Evolutionary conservation across 441 rosid genomes (phyloP).

Genomic region (Adansonia grandidieri): DNA sequence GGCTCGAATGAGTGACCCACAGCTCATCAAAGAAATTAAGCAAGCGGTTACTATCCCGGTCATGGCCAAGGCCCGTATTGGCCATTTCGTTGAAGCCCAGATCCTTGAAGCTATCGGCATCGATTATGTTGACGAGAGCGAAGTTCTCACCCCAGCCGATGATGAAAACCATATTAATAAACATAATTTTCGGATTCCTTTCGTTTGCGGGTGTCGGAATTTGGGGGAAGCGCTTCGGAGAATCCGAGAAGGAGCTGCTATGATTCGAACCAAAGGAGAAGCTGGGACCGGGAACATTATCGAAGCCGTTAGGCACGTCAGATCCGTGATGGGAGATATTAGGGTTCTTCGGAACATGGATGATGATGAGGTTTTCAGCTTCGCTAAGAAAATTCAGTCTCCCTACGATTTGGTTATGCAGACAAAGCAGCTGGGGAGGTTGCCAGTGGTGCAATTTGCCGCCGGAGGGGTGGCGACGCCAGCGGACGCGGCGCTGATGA

Average conservation of each 20-base stretch:
- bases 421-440: conserved; percentile 91
- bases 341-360: conserved; percentile 84
- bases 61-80: conserved; percentile 95
- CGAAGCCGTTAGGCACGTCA: conserved; percentile 22
- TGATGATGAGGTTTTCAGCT: conserved; percentile 90
- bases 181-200: not conserved
- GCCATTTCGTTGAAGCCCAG: conserved; percentile 95
- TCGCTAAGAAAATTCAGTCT: conserved; percentile 81
- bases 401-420: conserved; percentile 95
- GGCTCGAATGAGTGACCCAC: not conserved
- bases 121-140: not conserved
- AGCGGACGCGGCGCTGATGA: conserved; percentile 96
- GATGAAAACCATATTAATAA: not conserved
- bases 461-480: conserved; percentile 99
- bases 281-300: not conserved
- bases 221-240: not conserved
- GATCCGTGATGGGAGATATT: conserved; percentile 73
- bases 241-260: not conserved
- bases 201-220: not conserved
- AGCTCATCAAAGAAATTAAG: not conserved
- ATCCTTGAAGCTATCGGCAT: conserved; percentile 80
- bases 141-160: not conserved
- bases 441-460: conserved; percentile 96
- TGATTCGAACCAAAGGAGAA: not conserved
- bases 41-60: conserved; percentile 89